Percentiles rank a stretch among this genome's conserved stretches.
Conservation (phyloP, 169 alveolate genomes). For the Plasmodium vivax region DNA sequence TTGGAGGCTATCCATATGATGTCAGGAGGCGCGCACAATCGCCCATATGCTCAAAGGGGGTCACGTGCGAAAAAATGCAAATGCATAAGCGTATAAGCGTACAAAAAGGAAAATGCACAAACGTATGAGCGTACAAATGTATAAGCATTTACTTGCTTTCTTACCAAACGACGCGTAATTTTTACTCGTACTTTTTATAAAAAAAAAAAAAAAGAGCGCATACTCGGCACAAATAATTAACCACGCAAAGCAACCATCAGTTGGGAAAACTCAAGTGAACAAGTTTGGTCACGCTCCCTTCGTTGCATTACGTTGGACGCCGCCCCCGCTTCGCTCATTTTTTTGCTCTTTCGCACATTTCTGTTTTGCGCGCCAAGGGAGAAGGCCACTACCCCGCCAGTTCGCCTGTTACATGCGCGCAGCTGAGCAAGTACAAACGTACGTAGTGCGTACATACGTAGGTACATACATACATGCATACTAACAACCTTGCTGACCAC, state of each 20-base stretch:
- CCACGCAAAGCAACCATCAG: background rate
- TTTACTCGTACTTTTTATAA: background rate
- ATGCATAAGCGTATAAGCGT: too few relatives aligned
- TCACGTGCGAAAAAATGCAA: background rate
- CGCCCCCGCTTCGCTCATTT: background rate
- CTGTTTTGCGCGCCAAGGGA: background rate
- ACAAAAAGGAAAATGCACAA: too few relatives aligned
- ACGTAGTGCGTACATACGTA: too few relatives aligned
- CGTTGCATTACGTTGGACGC: too few relatives aligned
- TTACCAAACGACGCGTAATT: background rate
- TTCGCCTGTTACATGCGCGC: background rate
- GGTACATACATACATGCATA: background rate
- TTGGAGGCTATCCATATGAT: background rate
- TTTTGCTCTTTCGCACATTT: constrained; percentile 1
- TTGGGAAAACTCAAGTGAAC: background rate
- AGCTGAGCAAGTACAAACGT: background rate
- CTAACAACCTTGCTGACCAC: background rate
- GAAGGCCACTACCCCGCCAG: background rate
- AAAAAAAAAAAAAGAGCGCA: background rate
- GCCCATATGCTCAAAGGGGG: background rate
- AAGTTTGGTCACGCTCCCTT: background rate
- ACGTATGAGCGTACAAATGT: background rate
- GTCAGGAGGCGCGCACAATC: background rate
- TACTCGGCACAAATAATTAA: background rate
- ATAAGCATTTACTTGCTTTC: background rate